Evolutionary conservation across 805 yeast species (phyloP), one percentile per base, ranked within the genome.

Genomic region (Suhomyces prunicola): DNA sequence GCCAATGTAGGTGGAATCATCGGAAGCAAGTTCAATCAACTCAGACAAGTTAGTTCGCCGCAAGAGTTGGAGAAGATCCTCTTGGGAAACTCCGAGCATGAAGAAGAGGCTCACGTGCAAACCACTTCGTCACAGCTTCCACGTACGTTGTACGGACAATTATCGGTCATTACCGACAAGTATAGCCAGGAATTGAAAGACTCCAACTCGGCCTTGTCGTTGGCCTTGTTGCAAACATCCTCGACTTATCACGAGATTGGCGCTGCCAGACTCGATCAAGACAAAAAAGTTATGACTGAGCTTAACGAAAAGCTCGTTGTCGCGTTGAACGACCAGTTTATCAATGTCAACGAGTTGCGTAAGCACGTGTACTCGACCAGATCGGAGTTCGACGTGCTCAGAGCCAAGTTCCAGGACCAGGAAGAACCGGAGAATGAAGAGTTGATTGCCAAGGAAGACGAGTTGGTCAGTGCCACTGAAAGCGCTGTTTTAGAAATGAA

Each of bases 401-500:
- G 94, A 67, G 76, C 88, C 51, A 87, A 83, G 60, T 50, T 60
- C 24, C 49, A 51, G 44, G 71, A 64, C 24, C 72, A 66, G 10
- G 77, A 76, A 44, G 77, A 76, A 50, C 75, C 73, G 42, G 77
- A 84, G 58, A 73, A 74, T 55, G 78, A 77, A 57, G 82, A 80
- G 51, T 71, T 82, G 58, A 85, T 83, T 54, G 66, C 72, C 15
- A 76, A 77, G 55, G 96, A 88, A 68, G 96, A 88, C 65, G 93
- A 87, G 56, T 80, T 88, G 58, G 94, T 88, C 35, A 81, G 85
- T 59, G 89, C 90, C 24, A 88, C 91, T 4, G 86, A 87, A 53
- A 73, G 79, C 26, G 94, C 96, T 0, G 94, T 87, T n/a, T 81
- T 83, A 60, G 83, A 84, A 50, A 87, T 88, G 94, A 84, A 86